Evolutionary conservation across 2,329 filamentous ascomycete genomes (phyloP).

Genomic region (Colletotrichum siamense): DNA sequence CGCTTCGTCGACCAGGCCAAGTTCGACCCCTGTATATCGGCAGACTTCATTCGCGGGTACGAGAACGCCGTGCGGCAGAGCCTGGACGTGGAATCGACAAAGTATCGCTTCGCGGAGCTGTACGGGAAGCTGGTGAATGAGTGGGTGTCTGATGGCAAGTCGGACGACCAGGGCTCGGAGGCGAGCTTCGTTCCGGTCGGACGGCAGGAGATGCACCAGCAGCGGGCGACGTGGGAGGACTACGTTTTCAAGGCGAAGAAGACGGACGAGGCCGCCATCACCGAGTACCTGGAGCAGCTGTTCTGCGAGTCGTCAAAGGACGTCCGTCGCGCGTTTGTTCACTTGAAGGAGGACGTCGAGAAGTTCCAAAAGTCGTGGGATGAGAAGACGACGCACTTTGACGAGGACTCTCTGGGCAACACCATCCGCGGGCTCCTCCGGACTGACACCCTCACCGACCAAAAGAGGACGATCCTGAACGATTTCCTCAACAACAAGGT

Average conservation of each 20-base stretch:
- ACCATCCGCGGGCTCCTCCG: slow-evolving; percentile 43
- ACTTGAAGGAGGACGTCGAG: slow-evolving; percentile 42
- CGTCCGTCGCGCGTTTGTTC: slow-evolving; percentile 45
- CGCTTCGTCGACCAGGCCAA: slow-evolving; percentile 58
- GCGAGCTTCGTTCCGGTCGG: slow-evolving; percentile 52
- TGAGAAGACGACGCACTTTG: slow-evolving; percentile 33
- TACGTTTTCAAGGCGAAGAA: slow-evolving; percentile 57
- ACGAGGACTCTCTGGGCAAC: slow-evolving; percentile 30
- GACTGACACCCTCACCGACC: slow-evolving; percentile 46
- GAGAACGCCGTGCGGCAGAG: slow-evolving; percentile 51
- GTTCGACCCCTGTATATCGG: slow-evolving; percentile 58
- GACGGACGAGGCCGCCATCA: slow-evolving; percentile 50
- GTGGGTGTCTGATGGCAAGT: slow-evolving; percentile 48
- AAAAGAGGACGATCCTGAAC: slow-evolving; percentile 42
- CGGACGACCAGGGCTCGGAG: slow-evolving; percentile 33
- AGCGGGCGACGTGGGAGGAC: slow-evolving; percentile 59
- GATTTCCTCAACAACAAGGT: slow-evolving; percentile 43
- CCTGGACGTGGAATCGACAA: slow-evolving; percentile 54
- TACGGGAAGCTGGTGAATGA: slow-evolving; percentile 62
- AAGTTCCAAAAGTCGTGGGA: slow-evolving; percentile 35
- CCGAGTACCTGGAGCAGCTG: slow-evolving; percentile 53
- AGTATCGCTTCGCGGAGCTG: slow-evolving; percentile 60
- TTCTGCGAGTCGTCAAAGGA: slow-evolving; percentile 46
- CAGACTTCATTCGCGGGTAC: slow-evolving; percentile 48
- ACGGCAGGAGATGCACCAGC: slow-evolving; percentile 57